Evolutionary conservation across 192 early-diverging fungal species (phyloP), one percentile per base, ranked within the genome.

Genomic region (Glomus cerebriforme): DNA sequence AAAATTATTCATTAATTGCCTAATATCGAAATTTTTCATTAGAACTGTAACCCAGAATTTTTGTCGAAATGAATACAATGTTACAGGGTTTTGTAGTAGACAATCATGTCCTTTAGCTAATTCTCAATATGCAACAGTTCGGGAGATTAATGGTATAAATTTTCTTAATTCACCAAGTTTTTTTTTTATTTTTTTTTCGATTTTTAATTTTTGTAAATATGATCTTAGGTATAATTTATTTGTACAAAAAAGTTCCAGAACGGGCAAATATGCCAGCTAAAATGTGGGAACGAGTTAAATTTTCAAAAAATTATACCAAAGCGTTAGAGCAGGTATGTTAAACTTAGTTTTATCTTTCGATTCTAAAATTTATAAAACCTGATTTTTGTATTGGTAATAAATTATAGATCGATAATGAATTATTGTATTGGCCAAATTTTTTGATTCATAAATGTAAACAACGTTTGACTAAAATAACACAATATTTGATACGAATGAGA

Each of bases 91-190:
- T 47, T 99, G 97, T 89, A 96, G 92, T 87, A 90, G 95, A 22
- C 93, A 93, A 79, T 94, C 95, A 2, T 99, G 97, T 82, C 97
- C 97, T 19, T 86, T 99, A 78, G 96, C 97, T 62, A 99, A 99
- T 87, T 92, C 90, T 59, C 90, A 91, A 80, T 99, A 99, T 80
- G 97, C 97, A 1, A 99, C 97, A 7, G 91, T 99, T 49, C 93
- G 95, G 73, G 97, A 98, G 75, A 81, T 87, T 66, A 83, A 93
- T 26, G 97, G 93, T 81, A 81, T 73, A 45, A 49, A 34, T 22
- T 32, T 32, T 22, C 22, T 15, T 80, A 34, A 12, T 6, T 59
- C 17, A 59, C 1, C 27, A 27, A 15, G n/a, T 10, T 2, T 27
- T 35, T 34, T 19, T 29, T 31, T n/a, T 10, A 45, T 63, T 34